A percentile compares a stretch with the other conserved stretches of the same genome.
These are phyloP conservation scores for Collybiopsis luxurians DNA, from an alignment of 768 basidiomycete species.

Conservation along the genomic window DNA sequence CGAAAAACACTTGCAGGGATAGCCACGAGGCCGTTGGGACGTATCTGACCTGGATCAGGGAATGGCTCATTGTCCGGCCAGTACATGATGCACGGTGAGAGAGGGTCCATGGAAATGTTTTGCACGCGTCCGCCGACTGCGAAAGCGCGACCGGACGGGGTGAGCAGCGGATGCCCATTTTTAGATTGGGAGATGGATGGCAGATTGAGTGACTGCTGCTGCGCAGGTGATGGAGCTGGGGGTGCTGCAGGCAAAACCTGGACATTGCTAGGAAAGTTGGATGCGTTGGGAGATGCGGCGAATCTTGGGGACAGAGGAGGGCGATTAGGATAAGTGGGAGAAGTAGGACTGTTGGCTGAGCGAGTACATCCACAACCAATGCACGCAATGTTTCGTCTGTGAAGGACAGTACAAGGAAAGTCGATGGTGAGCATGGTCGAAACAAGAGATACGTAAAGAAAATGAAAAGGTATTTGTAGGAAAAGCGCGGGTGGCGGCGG, in stretches of 20 bases:
- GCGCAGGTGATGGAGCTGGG: slow-evolving; percentile 16
- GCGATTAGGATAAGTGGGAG: slow-evolving; percentile 29
- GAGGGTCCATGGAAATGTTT: slow-evolving; percentile 72
- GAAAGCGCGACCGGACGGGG: slow-evolving; percentile 79
- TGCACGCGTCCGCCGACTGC: slow-evolving; percentile 76
- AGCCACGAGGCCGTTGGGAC: slow-evolving; percentile 54
- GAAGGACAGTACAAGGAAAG: slow-evolving; percentile 48
- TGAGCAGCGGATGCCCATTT: slow-evolving; percentile 67
- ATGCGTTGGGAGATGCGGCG: slow-evolving; percentile 17
- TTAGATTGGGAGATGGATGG: slow-evolving; percentile 9
- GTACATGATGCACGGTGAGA: slow-evolving; percentile 77
- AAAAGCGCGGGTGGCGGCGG: too few relatives aligned
- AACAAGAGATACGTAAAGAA: slow-evolving; percentile 10
- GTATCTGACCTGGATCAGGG: slow-evolving; percentile 77
- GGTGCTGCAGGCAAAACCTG: slow-evolving; percentile 3
- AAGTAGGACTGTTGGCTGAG: slow-evolving; percentile 28
- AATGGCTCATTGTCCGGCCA: slow-evolving; percentile 90
- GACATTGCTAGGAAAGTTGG: slow-evolving; percentile 2
- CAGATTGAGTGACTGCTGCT: slow-evolving; percentile 2
- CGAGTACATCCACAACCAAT: slow-evolving; percentile 74
- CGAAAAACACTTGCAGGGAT: slow-evolving; percentile 42
- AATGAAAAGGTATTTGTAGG: slow-evolving; percentile 13
- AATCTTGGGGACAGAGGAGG: slow-evolving; percentile 30
- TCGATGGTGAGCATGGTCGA: slow-evolving; percentile 40
- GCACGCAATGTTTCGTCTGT: slow-evolving; percentile 74